Conservation (phyloP, 345 rosid species). For the Eutrema yunnanense region DNA sequence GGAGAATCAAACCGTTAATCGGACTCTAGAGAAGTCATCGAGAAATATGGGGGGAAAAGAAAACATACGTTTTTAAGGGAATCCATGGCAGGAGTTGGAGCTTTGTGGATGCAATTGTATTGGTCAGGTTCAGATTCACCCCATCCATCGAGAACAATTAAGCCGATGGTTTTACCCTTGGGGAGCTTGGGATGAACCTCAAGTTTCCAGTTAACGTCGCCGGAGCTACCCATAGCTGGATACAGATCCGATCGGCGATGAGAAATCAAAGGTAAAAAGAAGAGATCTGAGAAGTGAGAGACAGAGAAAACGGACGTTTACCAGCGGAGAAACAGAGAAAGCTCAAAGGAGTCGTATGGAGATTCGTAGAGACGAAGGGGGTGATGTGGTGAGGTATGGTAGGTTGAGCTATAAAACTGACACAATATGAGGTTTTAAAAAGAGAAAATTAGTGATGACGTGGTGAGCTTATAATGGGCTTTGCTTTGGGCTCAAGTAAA, state of each 20-base stretch:
- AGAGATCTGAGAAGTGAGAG: conserved; percentile 6
- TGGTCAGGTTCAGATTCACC: conserved; percentile 83
- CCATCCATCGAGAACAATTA: conserved; percentile 95
- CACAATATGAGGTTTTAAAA: background rate
- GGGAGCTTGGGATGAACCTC: conserved; percentile 77
- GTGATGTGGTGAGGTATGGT: conserved; percentile 22
- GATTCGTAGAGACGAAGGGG: conserved; percentile 10
- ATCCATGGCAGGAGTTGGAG: conserved; percentile 90
- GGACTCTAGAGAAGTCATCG: background rate
- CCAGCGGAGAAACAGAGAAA: conserved; percentile 27
- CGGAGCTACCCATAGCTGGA: conserved; percentile 55
- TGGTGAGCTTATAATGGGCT: conserved; percentile 4
- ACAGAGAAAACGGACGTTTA: background rate
- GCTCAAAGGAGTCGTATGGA: conserved; percentile 8
- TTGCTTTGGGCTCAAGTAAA: conserved; percentile 24
- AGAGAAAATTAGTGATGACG: conserved; percentile 5
- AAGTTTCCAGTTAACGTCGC: conserved; percentile 49
- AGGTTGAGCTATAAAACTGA: conserved; percentile 1
- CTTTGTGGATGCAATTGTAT: conserved; percentile 85
- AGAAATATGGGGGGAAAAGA: background rate
- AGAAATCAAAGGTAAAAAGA: background rate
- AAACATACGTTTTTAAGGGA: conserved; percentile 65
- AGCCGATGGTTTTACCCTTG: conserved; percentile 67
- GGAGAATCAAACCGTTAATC: background rate
- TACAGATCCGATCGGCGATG: background rate